A percentile compares a stretch with the other conserved stretches of the same genome.
Evolutionary conservation across 768 basidiomycete genomes (phyloP).

Genomic region (Kwoniella bestiolae): DNA sequence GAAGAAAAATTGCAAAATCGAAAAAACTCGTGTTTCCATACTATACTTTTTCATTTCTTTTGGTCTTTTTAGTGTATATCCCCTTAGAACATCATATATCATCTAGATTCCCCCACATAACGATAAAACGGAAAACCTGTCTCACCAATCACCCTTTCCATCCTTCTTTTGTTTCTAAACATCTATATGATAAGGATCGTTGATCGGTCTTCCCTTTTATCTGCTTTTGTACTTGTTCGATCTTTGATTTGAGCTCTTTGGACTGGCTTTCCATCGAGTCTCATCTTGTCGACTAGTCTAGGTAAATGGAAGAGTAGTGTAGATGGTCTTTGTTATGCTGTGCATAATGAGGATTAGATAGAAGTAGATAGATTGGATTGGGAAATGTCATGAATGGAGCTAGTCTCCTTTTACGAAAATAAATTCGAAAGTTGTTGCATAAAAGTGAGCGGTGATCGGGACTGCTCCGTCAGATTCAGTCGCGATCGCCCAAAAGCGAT

Average conservation of each 20-base stretch:
- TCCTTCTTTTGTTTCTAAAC: slow-evolving; percentile 8
- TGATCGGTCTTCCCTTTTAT: background rate
- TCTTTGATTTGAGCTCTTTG: background rate
- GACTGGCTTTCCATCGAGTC: slow-evolving; percentile 2
- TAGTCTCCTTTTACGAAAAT: slow-evolving; percentile 20
- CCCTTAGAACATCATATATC: slow-evolving; percentile 4
- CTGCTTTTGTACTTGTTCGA: background rate
- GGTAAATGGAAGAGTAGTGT: background rate
- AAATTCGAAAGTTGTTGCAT: background rate
- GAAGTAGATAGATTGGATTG: background rate
- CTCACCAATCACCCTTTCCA: background rate
- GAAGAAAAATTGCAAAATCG: background rate
- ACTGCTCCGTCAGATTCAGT: background rate
- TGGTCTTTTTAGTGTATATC: slow-evolving; percentile 21
- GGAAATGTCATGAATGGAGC: slow-evolving; percentile 28
- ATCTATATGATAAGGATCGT: slow-evolving; percentile 1
- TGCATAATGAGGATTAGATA: slow-evolving; percentile 10
- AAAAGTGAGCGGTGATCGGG: background rate
- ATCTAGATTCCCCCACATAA: background rate
- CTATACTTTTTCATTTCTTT: slow-evolving; percentile 13
- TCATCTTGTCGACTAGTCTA: no score
- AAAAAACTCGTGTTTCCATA: slow-evolving; percentile 2
- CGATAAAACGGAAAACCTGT: slow-evolving; percentile 2
- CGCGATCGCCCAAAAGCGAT: no score
- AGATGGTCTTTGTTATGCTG: slow-evolving; percentile 14